A percentile compares a stretch with the other conserved stretches of the same genome.
Conservation (phyloP, 2,329 filamentous ascomycete species). For the Penicillium vulpinum region DNA sequence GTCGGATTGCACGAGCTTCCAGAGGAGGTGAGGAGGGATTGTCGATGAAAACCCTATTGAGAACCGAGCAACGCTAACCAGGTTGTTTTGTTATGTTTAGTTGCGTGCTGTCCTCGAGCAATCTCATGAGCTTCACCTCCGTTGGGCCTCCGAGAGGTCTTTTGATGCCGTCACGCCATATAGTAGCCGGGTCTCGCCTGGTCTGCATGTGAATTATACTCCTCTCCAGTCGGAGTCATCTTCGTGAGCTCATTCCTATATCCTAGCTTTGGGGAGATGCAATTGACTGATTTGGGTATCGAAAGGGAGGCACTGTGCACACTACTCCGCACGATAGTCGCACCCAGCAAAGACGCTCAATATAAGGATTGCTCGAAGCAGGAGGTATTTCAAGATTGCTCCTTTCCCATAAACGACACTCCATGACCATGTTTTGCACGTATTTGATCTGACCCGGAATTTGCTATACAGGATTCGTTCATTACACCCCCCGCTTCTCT, state of each 20-base stretch:
- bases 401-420: not conserved
- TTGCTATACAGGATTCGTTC: conserved; percentile 56
- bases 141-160: conserved; percentile 66
- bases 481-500: conserved; percentile 59
- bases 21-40: conserved; percentile 51
- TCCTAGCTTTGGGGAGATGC: not conserved
- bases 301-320: conserved; percentile 57
- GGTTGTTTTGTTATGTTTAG: conserved; percentile 35
- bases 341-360: conserved; percentile 23
- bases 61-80: not conserved
- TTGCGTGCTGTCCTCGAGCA: conserved; percentile 62
- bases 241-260: conserved; percentile 31
- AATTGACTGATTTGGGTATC: conserved; percentile 10
- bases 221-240: conserved; percentile 47
- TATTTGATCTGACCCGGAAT: not conserved
- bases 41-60: not conserved
- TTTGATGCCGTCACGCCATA: conserved; percentile 69
- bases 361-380: conserved; percentile 54
- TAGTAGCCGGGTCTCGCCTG: conserved; percentile 71
- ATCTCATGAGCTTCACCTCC: conserved; percentile 72
- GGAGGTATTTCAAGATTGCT: conserved; percentile 39
- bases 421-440: not conserved
- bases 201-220: conserved; percentile 78
- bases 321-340: conserved; percentile 60
- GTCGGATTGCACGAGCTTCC: conserved; percentile 73